A percentile compares a stretch with the other conserved stretches of the same genome.
These are phyloP conservation scores for Cryptococcus sp. DNA, from an alignment of 1,284 basidiomycete genomes.

Conservation along the genomic window DNA sequence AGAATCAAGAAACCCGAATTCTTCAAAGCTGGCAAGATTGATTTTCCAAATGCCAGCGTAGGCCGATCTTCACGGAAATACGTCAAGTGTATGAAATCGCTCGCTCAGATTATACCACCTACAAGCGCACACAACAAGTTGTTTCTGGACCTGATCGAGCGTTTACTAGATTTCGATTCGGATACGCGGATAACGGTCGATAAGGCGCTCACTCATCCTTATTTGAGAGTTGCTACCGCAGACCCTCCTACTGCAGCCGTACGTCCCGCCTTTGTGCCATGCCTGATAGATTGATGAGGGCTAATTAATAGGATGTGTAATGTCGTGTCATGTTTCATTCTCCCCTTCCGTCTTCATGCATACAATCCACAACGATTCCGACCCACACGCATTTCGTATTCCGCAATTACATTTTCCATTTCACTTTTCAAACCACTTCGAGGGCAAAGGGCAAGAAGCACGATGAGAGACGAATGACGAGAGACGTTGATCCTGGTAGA, in stretches of 20 bases:
- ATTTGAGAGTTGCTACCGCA: constrained; percentile 53
- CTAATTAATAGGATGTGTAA: too few species aligned
- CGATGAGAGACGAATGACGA: too few species aligned
- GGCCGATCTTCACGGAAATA: constrained; percentile 89
- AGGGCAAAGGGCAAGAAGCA: too few species aligned
- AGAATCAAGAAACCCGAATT: constrained; percentile 75
- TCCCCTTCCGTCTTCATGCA: too few species aligned
- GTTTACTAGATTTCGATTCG: constrained; percentile 88
- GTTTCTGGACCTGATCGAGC: constrained; percentile 81
- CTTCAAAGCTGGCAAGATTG: constrained; percentile 79
- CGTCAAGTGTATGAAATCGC: constrained; percentile 75
- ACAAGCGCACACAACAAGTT: constrained; percentile 58
- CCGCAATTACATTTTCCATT: too few species aligned
- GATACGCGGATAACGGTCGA: constrained; percentile 76
- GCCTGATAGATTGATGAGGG: too few species aligned
- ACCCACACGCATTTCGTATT: too few species aligned
- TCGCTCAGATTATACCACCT: constrained; percentile 77
- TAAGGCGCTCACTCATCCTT: constrained; percentile 81
- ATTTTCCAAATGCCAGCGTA: constrained; percentile 86
- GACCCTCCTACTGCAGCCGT: neutral
- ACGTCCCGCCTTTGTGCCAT: too few species aligned
- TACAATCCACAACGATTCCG: too few species aligned
- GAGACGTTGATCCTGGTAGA: too few species aligned
- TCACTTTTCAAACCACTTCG: too few species aligned
- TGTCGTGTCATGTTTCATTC: too few species aligned